Percentiles rank a stretch among this genome's conserved stretches.
phyloP scores from a whole-genome alignment of 768 basidiomycete species.

The Russula virescens region DNA sequence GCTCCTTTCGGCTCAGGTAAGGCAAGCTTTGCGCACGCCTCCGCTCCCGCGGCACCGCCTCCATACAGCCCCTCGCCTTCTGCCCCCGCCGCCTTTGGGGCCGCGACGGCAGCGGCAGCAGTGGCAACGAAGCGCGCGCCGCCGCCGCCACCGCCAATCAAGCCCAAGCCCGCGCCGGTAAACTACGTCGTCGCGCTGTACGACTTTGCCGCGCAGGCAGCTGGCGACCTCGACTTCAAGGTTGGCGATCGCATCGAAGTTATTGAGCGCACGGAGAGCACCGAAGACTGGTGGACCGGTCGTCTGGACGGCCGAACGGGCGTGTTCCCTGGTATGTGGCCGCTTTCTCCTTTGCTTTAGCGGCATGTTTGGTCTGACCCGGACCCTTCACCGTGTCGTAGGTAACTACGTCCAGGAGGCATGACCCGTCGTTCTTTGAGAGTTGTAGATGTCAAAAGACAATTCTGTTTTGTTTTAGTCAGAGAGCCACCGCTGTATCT shows the following conservation, averaged over 20 bases:
- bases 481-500: neutral
- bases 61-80: slow-evolving; percentile 31
- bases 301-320: slow-evolving; percentile 75
- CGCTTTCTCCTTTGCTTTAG: neutral
- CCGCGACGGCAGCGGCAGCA: slow-evolving; percentile 37
- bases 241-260: slow-evolving; percentile 90
- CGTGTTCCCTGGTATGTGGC: slow-evolving; percentile 74
- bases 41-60: slow-evolving; percentile 33
- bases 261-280: slow-evolving; percentile 69
- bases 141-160: slow-evolving; percentile 88
- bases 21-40: slow-evolving; percentile 37
- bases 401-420: slow-evolving; percentile 67
- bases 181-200: slow-evolving; percentile 90
- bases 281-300: slow-evolving; percentile 99
- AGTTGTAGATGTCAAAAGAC: slow-evolving; percentile 8
- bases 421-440: slow-evolving; percentile 21
- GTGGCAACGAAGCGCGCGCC: slow-evolving; percentile 66
- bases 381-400: slow-evolving; percentile 25
- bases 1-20: slow-evolving; percentile 34
- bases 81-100: slow-evolving; percentile 31
- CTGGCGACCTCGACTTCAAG: slow-evolving; percentile 86
- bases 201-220: slow-evolving; percentile 92
- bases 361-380: neutral
- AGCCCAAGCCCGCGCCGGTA: slow-evolving; percentile 63
- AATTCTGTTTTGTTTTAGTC: slow-evolving; percentile 3